Evolutionary conservation across 1,284 basidiomycete genomes (phyloP).

Genomic region (Malassezia equina): DNA sequence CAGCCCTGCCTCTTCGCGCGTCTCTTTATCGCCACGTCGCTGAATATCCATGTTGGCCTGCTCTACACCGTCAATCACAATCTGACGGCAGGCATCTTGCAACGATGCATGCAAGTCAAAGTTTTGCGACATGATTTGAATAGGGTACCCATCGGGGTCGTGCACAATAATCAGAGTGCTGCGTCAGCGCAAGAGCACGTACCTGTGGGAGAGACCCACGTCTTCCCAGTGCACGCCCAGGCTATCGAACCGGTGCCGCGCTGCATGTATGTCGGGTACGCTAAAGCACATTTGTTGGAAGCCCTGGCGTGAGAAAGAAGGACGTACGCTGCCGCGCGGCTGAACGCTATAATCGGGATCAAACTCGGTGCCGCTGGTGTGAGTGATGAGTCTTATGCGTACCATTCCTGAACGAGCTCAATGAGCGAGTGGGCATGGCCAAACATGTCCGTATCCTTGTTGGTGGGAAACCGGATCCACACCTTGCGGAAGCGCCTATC

Average conservation of each 20-base stretch:
- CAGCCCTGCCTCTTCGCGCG: slow-evolving; percentile 10
- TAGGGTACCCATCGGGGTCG: slow-evolving; percentile 20
- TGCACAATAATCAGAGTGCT: slow-evolving; percentile 14
- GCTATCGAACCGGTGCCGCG: slow-evolving; percentile 11
- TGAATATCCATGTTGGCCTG: slow-evolving; percentile 2
- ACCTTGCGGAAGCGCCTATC: slow-evolving; percentile 10
- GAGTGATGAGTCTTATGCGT: not conserved
- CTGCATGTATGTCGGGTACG: slow-evolving; percentile 19
- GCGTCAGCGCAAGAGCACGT: slow-evolving; percentile 3
- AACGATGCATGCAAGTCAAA: slow-evolving; percentile 53
- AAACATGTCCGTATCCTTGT: slow-evolving; percentile 4
- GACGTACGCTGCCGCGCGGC: slow-evolving; percentile 4
- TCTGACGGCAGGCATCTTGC: slow-evolving; percentile 5
- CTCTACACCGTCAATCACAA: slow-evolving; percentile 5
- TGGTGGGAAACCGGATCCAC: slow-evolving; percentile 13
- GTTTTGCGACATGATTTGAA: slow-evolving; percentile 18
- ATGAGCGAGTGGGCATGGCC: slow-evolving; percentile 3
- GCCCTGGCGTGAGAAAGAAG: not conserved
- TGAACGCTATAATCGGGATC: slow-evolving; percentile 8
- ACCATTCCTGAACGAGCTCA: slow-evolving; percentile 14
- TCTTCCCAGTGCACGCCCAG: slow-evolving; percentile 17
- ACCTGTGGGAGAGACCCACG: slow-evolving; percentile 14
- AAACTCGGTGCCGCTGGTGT: slow-evolving; percentile 15
- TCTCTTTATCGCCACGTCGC: not conserved
- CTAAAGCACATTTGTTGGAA: slow-evolving; percentile 18